Conservation (phyloP, 139 green algal genomes). For the Ettlia oleoabundans region DNA sequence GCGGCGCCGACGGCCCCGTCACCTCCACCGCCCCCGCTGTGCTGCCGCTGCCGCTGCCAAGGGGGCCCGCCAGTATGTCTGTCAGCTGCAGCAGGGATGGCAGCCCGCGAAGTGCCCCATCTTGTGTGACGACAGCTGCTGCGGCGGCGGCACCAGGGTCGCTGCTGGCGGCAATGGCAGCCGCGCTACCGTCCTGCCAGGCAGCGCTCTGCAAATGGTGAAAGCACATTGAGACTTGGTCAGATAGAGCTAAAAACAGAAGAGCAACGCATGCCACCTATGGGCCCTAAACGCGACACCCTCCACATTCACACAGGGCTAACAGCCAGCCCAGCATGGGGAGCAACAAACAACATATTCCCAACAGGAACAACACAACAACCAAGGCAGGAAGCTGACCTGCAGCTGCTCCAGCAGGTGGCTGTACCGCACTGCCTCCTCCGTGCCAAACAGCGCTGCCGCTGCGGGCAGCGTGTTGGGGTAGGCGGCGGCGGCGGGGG, state of each 20-base stretch:
- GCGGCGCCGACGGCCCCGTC: constrained; percentile 27
- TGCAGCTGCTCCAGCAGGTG: constrained; percentile 45
- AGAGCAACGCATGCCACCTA: too few species aligned
- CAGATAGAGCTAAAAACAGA: too few species aligned
- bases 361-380: not conserved
- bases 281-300: too few species aligned
- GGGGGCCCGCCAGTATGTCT: not conserved
- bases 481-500: constrained; percentile 27
- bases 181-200: constrained; percentile 14
- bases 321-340: not conserved
- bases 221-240: too few species aligned
- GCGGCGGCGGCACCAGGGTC: not conserved
- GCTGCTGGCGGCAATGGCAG: not conserved
- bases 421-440: constrained; percentile 12
- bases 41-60: not conserved
- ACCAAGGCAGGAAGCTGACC: not conserved
- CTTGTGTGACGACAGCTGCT: not conserved
- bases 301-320: too few species aligned
- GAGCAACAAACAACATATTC: not conserved
- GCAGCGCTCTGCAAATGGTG: not conserved
- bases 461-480: constrained; percentile 43
- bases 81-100: constrained; percentile 39
- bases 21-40: constrained; percentile 18
- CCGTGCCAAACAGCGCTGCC: constrained; percentile 27
- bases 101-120: not conserved